These are phyloP conservation scores for Saccharomyces uvarum DNA, from an alignment of 1,139 yeast genomes.

Conservation along the genomic window DNA sequence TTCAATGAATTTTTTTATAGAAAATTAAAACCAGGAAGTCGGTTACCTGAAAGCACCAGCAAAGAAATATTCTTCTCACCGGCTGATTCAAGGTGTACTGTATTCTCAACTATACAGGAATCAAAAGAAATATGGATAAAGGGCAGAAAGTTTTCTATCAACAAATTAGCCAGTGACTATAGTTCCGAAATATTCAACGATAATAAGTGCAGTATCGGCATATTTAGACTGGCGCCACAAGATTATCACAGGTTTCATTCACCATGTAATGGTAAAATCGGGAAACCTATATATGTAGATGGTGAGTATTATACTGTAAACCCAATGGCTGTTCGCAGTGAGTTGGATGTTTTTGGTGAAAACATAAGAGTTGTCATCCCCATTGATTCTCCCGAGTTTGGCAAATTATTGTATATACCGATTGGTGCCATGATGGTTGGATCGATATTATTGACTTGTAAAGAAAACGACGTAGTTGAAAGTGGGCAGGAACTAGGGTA, in stretches of 20 bases:
- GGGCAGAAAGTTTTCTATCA: conserved; percentile 67
- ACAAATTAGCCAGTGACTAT: conserved; percentile 46
- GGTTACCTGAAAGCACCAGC: conserved; percentile 58
- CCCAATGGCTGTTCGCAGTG: conserved; percentile 91
- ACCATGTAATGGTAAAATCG: conserved; percentile 71
- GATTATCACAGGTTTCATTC: conserved; percentile 92
- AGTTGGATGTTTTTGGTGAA: conserved; percentile 87
- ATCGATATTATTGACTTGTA: conserved; percentile 66
- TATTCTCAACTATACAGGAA: conserved; percentile 49
- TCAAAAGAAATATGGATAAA: conserved; percentile 88
- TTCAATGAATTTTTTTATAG: conserved; percentile 90
- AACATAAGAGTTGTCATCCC: conserved; percentile 75
- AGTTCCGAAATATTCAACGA: conserved; percentile 41
- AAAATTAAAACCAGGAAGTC: conserved; percentile 59
- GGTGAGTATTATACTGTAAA: conserved; percentile 95
- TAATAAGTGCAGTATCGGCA: conserved; percentile 52
- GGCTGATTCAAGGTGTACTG: conserved; percentile 83
- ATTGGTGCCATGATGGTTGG: conserved; percentile 99
- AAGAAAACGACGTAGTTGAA: conserved; percentile 48
- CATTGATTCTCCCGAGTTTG: conserved; percentile 65
- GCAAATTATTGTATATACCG: conserved; percentile 67
- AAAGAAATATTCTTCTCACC: conserved; percentile 58
- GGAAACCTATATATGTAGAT: conserved; percentile 57
- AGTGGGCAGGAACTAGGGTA: conserved; percentile 87
- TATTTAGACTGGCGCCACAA: conserved; percentile 90